Base-by-base conservation (phyloP, 2,329 filamentous ascomycete species). In the Sphaerulina vaccinii region DNA sequence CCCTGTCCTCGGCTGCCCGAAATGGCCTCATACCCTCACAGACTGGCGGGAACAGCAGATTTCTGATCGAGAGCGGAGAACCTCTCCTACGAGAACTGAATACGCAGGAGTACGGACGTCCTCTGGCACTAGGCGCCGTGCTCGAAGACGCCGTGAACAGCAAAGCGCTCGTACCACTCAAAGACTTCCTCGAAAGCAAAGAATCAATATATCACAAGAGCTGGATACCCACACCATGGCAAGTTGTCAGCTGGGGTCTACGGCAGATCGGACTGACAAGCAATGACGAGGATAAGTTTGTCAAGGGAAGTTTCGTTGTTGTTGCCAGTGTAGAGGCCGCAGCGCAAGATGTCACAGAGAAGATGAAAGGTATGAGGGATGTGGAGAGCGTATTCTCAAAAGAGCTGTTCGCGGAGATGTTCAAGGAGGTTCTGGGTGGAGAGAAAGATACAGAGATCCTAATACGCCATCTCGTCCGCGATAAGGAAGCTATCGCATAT, bases 81-180 rank as follows among this genome's bases (percentile, higher is more conserved):
- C 76, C 81, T 23, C 78, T 99, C 1, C 73, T 87, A 18, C 79
- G 82, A 19, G 82, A 84, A 29, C 75, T 99, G 47, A 85, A 91
- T 59, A 87, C 79, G 42, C 83, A 84, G 38, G 84, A 92, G 62
- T 91, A 83, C 70, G 93, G 93, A 1, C 81, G 85, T 39, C 93
- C 93, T 1, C 78, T 92, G 8, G 89, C 88, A 2, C 75, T 99
- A 1, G 87, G 87, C 1, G 82, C 85, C 3, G 93, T 91, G 4
- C 75, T 97, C 42, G 75, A 81, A 51, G 92, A 97, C 62, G 87
- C 88, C 0, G 73, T 93, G 1, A 75, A 79, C 45, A 81, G 78
- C 37, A 83, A 79, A 40, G 83, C 86, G 38, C 80, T 96, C 69
- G 75, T 96, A 10, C 82, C 86, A 0, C 64, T 92, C 9, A 73